Base-by-base conservation (phyloP, 441 rosid species). In the Pelargonium myrrhifolium region DNA sequence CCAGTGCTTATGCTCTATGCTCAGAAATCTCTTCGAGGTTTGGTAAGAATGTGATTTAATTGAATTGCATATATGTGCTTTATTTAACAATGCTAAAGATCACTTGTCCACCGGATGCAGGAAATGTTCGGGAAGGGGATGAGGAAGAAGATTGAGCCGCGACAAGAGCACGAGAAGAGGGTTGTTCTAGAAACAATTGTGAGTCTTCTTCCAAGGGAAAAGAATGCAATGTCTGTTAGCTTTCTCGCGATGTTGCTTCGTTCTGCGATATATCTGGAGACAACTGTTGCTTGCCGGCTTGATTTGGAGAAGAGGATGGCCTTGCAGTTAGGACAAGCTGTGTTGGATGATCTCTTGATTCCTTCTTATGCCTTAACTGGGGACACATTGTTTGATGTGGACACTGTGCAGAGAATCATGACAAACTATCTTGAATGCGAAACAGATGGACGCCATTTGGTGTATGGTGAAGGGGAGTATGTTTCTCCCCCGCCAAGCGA, bases 1-100 rank as follows among this genome's bases (percentile, higher is more conserved):
- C 93, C 89, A 21, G 80, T 87, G 39, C 86, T 87, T 40, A 93
- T 93, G 97, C 95, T 93, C 39, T 93, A 89, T 65, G 97, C 96
- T 3, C 96, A 90, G 76, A 93, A 89, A 73, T 87, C 96, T 62
- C 91, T 93, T 11, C 85, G 97, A 80, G 96, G 97, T 61, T 82
- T 93, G 96, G 98, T 93, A 80, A 89, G 98, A 77, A n/a, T n/a
- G n/a, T n/a, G n/a, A n/a, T n/a, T n/a, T n/a, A 69, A 53, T 47
- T 66, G 58, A 12, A 21, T 65, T 72, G 43, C 62, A 65, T 63
- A 40, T 6, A 35, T 39, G 58, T 66, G 31, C 15, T 42, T 43
- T 5, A n/a, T 49, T 56, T 42, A 39, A 58, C 45, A 22, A 55
- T 20, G 55, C 64, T 22, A 26, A 24, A 15, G 10, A 40, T 12